Conservation (phyloP, 2,329 filamentous ascomycete species). For the Annulohypoxylon truncatum region DNA sequence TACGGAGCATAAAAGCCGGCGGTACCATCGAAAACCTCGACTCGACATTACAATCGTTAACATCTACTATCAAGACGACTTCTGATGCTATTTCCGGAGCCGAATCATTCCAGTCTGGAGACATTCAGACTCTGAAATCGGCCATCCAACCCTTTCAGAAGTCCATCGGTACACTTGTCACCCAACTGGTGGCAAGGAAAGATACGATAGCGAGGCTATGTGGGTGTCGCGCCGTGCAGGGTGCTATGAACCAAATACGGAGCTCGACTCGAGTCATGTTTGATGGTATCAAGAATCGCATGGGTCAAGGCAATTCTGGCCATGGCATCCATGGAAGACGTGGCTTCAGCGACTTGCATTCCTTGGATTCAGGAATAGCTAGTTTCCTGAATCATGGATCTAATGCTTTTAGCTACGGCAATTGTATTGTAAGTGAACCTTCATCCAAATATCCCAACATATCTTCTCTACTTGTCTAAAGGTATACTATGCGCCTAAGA, state of each 20-base stretch:
- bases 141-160: constrained; percentile 27
- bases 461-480: background rate
- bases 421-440: constrained; percentile 30
- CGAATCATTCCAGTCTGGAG: constrained; percentile 7
- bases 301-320: background rate
- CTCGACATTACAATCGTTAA: constrained; percentile 24
- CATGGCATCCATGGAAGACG: constrained; percentile 18
- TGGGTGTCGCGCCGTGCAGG: constrained; percentile 29
- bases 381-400: constrained; percentile 35
- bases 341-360: constrained; percentile 20
- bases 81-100: constrained; percentile 16
- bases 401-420: constrained; percentile 26
- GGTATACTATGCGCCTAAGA: background rate
- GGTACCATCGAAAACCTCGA: constrained; percentile 30
- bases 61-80: constrained; percentile 19
- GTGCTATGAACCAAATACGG: constrained; percentile 28
- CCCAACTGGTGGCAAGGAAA: constrained; percentile 25
- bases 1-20: constrained; percentile 22
- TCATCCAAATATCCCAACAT: background rate
- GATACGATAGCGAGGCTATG: constrained; percentile 28
- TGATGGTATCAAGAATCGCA: constrained; percentile 29
- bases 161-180: constrained; percentile 32
- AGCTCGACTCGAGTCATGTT: constrained; percentile 33
- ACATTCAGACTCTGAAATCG: constrained; percentile 25
- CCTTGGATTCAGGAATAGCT: constrained; percentile 33